These are phyloP conservation scores for Hordeum marinum DNA, from an alignment of 176 grass and related monocot genomes.

Conservation along the genomic window DNA sequence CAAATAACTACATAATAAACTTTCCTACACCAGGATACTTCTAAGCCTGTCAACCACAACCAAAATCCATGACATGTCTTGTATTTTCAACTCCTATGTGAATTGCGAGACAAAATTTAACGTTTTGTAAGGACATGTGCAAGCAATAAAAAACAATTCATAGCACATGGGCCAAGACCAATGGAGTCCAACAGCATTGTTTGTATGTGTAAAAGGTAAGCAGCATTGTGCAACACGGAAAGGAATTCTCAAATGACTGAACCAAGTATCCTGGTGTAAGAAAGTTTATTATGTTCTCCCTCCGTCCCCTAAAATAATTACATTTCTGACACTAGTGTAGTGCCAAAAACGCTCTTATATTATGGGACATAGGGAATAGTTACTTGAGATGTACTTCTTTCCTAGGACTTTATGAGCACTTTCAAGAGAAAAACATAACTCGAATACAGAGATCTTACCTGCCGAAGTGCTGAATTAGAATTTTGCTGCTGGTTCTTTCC, in stretches of 20 bases:
- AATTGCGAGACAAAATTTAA: too few species aligned
- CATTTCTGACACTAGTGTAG: too few species aligned
- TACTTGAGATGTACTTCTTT: background rate
- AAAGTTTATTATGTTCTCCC: background rate
- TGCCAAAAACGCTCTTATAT: too few species aligned
- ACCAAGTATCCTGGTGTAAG: background rate
- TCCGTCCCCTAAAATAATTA: too few species aligned
- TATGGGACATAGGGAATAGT: too few species aligned
- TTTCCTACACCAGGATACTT: too few species aligned
- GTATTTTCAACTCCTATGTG: too few species aligned
- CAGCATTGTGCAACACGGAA: background rate
- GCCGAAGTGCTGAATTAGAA: slow-evolving; percentile 85
- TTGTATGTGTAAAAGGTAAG: background rate
- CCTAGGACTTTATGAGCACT: background rate
- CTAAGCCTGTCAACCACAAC: too few species aligned
- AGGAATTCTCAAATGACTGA: background rate
- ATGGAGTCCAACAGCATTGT: background rate
- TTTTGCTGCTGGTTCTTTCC: slow-evolving; percentile 99
- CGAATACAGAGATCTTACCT: slow-evolving; percentile 36
- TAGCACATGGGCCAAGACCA: background rate
- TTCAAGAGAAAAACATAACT: background rate
- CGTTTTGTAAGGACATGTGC: background rate
- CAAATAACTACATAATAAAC: too few species aligned
- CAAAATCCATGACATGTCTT: too few species aligned
- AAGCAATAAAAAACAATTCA: background rate